Conservation (phyloP, 345 rosid genomes). For the Clausena lansium region DNA sequence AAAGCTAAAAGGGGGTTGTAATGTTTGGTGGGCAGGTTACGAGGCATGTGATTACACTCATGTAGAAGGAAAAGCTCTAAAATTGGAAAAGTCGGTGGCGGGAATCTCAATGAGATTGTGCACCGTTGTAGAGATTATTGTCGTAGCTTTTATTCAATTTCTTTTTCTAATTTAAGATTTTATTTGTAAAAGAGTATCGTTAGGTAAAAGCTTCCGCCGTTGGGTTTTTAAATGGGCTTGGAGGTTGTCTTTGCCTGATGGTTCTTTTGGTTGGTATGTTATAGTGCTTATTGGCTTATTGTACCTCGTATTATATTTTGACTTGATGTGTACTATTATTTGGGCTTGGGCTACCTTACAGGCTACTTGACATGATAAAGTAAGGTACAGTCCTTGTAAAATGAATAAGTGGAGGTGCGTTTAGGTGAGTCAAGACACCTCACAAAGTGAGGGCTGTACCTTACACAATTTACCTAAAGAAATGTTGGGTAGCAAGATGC, state of each 20-base stretch:
- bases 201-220: too few species aligned
- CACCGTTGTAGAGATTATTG: not conserved
- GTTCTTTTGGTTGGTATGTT: not conserved
- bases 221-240: not conserved
- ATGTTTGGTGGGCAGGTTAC: conserved; percentile 47
- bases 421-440: too few species aligned
- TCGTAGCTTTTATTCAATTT: not conserved
- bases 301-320: not conserved
- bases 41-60: conserved; percentile 39
- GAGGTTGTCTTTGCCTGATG: not conserved
- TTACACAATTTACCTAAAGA: too few species aligned
- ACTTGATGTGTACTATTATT: too few species aligned
- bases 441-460: too few species aligned
- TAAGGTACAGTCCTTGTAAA: too few species aligned
- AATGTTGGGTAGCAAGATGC: too few species aligned
- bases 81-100: conserved; percentile 27
- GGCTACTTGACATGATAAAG: too few species aligned
- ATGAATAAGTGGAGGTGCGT: too few species aligned
- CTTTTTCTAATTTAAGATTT: not conserved
- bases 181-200: too few species aligned
- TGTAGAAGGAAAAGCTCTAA: conserved; percentile 1
- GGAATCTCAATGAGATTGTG: conserved; percentile 14
- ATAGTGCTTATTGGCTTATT: not conserved
- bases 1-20: not conserved
- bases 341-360: too few species aligned